These are phyloP conservation scores for Auxenochlorella protothecoides DNA, from an alignment of 139 green algal species.

Conservation along the genomic window DNA sequence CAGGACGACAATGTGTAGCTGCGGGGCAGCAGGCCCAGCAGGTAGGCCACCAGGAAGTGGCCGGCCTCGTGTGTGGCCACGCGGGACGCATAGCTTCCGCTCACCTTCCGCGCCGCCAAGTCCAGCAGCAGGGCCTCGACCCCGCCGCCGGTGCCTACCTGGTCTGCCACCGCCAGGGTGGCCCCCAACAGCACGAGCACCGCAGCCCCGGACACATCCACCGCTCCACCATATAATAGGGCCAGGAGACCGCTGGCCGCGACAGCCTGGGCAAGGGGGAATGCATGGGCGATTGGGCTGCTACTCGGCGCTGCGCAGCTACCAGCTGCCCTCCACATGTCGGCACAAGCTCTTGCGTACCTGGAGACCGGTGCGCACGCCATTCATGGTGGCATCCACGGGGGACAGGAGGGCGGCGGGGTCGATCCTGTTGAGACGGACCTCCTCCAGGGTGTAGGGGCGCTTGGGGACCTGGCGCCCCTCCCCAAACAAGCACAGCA, in stretches of 20 bases:
- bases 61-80: slow-evolving; percentile 83
- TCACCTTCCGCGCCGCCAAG: slow-evolving; percentile 41
- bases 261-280: too few species aligned
- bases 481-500: slow-evolving; percentile 28
- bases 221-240: too few species aligned
- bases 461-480: slow-evolving; percentile 52
- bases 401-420: slow-evolving; percentile 63
- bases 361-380: slow-evolving; percentile 42
- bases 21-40: slow-evolving; percentile 79
- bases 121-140: slow-evolving; percentile 72
- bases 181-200: slow-evolving; percentile 10
- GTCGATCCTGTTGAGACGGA: slow-evolving; percentile 84
- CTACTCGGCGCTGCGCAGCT: too few species aligned
- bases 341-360: background rate
- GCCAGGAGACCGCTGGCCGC: too few species aligned
- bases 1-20: slow-evolving; percentile 76
- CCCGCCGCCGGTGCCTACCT: slow-evolving; percentile 47
- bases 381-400: slow-evolving; percentile 59
- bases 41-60: slow-evolving; percentile 91
- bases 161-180: slow-evolving; percentile 28
- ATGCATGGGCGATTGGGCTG: too few species aligned
- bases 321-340: too few species aligned
- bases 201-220: background rate
- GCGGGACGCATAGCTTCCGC: slow-evolving; percentile 38
- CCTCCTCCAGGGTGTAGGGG: slow-evolving; percentile 69